Percentiles rank a stretch among this genome's conserved stretches.
These are phyloP conservation scores for Ascochyta rabiei DNA, from an alignment of 2,329 filamentous ascomycete genomes.

Conservation along the genomic window DNA sequence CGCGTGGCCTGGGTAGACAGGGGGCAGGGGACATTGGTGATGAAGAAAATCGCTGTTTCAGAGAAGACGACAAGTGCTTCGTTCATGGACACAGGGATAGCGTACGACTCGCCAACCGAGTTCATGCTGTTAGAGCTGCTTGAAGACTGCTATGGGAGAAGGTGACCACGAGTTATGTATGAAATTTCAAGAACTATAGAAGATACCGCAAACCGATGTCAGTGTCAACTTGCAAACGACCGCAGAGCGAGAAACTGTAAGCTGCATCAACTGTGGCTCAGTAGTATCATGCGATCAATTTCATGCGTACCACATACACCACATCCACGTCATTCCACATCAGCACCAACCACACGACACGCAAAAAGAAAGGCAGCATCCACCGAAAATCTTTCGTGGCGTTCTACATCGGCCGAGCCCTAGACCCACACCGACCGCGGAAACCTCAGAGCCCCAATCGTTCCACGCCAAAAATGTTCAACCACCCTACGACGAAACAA, in stretches of 20 bases:
- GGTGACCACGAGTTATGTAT: neutral
- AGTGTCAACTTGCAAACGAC: neutral
- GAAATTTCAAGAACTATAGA: neutral
- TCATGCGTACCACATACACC: neutral
- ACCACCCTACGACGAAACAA: neutral
- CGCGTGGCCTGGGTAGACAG: conserved; percentile 1
- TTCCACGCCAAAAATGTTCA: neutral
- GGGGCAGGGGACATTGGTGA: conserved; percentile 5
- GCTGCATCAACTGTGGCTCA: neutral
- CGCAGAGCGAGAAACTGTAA: neutral
- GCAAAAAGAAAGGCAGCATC: too few species aligned
- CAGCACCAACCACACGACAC: too few species aligned
- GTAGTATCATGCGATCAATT: neutral
- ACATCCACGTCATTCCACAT: too few species aligned
- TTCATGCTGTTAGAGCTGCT: conserved; percentile 14
- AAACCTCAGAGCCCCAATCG: too few species aligned
- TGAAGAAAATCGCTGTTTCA: neutral
- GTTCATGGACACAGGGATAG: conserved; percentile 8
- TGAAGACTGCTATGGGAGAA: conserved; percentile 10
- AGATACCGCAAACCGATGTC: neutral
- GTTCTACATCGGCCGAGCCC: too few species aligned
- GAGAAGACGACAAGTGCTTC: neutral
- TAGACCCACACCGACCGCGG: too few species aligned
- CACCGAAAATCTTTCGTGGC: too few species aligned
- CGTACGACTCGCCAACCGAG: conserved; percentile 14